phyloP scores from a whole-genome alignment of 768 basidiomycete genomes.

The Lentinula edodes region DNA sequence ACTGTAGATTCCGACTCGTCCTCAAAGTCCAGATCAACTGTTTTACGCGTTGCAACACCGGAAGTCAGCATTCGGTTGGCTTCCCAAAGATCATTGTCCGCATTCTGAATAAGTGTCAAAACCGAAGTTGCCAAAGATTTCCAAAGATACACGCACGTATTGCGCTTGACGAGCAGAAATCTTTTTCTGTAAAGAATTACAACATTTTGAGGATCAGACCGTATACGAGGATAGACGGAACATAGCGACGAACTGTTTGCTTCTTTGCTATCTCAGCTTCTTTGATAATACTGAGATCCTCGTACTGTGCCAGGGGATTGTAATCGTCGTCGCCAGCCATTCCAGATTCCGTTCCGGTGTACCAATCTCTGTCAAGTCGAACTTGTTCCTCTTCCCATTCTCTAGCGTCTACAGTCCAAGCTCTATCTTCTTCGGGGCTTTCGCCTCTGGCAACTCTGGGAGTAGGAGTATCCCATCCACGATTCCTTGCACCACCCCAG shows the following conservation, averaged over 20 bases:
- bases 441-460: conserved; percentile 61
- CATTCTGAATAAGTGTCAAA: conserved; percentile 55
- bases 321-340: conserved; percentile 87
- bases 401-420: conserved; percentile 62
- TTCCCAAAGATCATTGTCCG: conserved; percentile 98
- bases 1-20: conserved; percentile 96
- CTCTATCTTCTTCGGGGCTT: conserved; percentile 64
- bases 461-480: conserved; percentile 80
- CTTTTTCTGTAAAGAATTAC: conserved; percentile 49
- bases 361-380: conserved; percentile 92
- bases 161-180: conserved; percentile 94
- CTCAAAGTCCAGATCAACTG: conserved; percentile 90
- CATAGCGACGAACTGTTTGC: conserved; percentile 48
- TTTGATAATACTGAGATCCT: conserved; percentile 69
- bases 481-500: conserved; percentile 55
- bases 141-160: conserved; percentile 56
- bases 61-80: conserved; percentile 96
- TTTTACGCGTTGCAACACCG: conserved; percentile 83
- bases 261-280: conserved; percentile 73
- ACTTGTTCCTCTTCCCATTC: conserved; percentile 99
- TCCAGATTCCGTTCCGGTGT: conserved; percentile 85
- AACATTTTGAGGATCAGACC: conserved; percentile 11
- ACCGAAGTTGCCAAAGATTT: neutral
- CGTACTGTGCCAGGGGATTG: conserved; percentile 90
- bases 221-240: neutral